Evolutionary conservation across 2,329 filamentous ascomycete genomes (phyloP).

Genomic region (Nemania diffusa): DNA sequence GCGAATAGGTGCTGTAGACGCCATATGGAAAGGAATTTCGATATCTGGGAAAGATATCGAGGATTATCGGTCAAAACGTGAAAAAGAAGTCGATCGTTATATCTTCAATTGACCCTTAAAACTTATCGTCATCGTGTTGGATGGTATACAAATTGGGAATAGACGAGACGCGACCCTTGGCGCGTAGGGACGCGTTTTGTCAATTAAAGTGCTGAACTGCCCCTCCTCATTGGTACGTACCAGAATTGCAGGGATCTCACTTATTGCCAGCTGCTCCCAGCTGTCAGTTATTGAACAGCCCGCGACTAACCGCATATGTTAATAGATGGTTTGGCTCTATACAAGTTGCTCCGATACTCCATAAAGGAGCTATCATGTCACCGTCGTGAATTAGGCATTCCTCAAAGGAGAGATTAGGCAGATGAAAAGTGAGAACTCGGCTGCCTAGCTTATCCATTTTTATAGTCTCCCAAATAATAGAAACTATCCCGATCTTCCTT

Average conservation of each 20-base stretch:
- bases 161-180: slow-evolving; percentile 28
- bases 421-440: slow-evolving; percentile 14
- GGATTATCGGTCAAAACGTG: neutral
- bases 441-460: slow-evolving; percentile 3
- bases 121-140: slow-evolving; percentile 9
- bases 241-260: neutral
- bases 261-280: neutral
- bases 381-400: slow-evolving; percentile 11
- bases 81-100: slow-evolving; percentile 14
- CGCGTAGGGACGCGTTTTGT: slow-evolving; percentile 32
- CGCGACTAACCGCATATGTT: slow-evolving; percentile 5
- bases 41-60: neutral
- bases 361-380: slow-evolving; percentile 1
- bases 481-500: neutral
- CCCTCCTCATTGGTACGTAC: slow-evolving; percentile 20
- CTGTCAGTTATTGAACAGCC: neutral
- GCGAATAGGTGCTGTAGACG: slow-evolving; percentile 57
- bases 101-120: slow-evolving; percentile 4
- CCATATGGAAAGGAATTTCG: slow-evolving; percentile 45
- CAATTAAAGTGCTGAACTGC: slow-evolving; percentile 37
- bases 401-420: neutral
- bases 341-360: neutral
- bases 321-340: neutral
- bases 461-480: neutral
- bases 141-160: slow-evolving; percentile 9